Percentiles rank a stretch among this genome's conserved stretches.
These are phyloP conservation scores for Pythium periplocum DNA, from an alignment of 352 stramenopile genomes.

Conservation along the genomic window DNA sequence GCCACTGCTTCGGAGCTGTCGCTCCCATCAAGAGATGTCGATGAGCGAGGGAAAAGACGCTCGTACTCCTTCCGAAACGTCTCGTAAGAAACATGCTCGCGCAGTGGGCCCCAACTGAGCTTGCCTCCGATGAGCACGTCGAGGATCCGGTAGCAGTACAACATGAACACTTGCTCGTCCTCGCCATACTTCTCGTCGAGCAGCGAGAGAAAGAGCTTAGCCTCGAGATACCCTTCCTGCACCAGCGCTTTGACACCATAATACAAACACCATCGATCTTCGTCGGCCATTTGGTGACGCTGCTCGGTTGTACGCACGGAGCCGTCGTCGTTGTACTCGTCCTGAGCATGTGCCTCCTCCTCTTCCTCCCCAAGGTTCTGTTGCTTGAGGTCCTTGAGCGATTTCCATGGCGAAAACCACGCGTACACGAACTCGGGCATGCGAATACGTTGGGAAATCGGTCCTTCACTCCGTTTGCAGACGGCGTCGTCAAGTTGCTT, in stretches of 20 bases:
- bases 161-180: conserved; percentile 88
- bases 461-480: conserved; percentile 37
- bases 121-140: conserved; percentile 56
- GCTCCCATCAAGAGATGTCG: conserved; percentile 10
- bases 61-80: conserved; percentile 49
- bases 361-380: conserved; percentile 1
- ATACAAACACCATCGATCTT: conserved; percentile 91
- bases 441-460: conserved; percentile 54
- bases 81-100: conserved; percentile 48
- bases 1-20: background rate
- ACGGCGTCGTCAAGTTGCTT: conserved; percentile 84
- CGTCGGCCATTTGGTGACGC: conserved; percentile 64
- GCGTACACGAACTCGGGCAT: conserved; percentile 93
- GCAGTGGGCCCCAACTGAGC: conserved; percentile 62
- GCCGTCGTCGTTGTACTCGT: conserved; percentile 16
- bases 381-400: conserved; percentile 53
- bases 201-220: conserved; percentile 88
- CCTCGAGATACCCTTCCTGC: conserved; percentile 82
- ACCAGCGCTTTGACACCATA: conserved; percentile 88
- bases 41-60: conserved; percentile 11
- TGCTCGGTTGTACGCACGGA: conserved; percentile 23
- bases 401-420: conserved; percentile 84
- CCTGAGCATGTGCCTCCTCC: conserved; percentile 10
- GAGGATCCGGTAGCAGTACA: conserved; percentile 85
- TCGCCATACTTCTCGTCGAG: conserved; percentile 92